phyloP scores from a whole-genome alignment of 1,284 basidiomycete genomes.

The Cryptococcus sp. region DNA sequence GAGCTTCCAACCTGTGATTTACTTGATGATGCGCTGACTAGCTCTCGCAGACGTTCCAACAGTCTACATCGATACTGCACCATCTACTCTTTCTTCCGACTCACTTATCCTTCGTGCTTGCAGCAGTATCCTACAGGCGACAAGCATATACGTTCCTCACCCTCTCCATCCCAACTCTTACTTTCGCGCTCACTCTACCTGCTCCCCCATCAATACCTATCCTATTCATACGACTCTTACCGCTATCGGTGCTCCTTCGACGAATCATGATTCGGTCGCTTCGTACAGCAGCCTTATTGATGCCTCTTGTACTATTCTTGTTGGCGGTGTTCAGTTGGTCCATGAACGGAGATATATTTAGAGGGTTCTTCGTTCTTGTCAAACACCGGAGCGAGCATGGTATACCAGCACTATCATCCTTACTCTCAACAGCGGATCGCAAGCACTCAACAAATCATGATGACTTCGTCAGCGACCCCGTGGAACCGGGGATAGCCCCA shows the following conservation, averaged over 20 bases:
- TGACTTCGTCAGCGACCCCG: slow-evolving; percentile 1
- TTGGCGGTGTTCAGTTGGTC: slow-evolving; percentile 26
- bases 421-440: background rate
- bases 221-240: slow-evolving; percentile 11
- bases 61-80: background rate
- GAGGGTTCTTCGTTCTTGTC: slow-evolving; percentile 16
- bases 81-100: slow-evolving; percentile 14
- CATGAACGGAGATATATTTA: slow-evolving; percentile 35
- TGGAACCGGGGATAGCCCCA: slow-evolving; percentile 29
- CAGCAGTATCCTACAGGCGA: slow-evolving; percentile 5
- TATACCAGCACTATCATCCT: background rate
- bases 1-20: background rate
- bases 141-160: slow-evolving; percentile 18
- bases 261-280: slow-evolving; percentile 11
- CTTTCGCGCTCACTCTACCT: slow-evolving; percentile 14
- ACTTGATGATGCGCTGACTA: background rate
- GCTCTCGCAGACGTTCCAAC: slow-evolving; percentile 10
- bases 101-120: slow-evolving; percentile 7
- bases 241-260: slow-evolving; percentile 21
- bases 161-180: slow-evolving; percentile 29
- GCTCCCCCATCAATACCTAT: slow-evolving; percentile 11
- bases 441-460: background rate
- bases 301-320: slow-evolving; percentile 17
- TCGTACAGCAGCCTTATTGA: slow-evolving; percentile 6
- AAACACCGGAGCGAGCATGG: background rate